Base-by-base conservation (phyloP, 352 stramenopile genomes). In the Pythium guiyangense region DNA sequence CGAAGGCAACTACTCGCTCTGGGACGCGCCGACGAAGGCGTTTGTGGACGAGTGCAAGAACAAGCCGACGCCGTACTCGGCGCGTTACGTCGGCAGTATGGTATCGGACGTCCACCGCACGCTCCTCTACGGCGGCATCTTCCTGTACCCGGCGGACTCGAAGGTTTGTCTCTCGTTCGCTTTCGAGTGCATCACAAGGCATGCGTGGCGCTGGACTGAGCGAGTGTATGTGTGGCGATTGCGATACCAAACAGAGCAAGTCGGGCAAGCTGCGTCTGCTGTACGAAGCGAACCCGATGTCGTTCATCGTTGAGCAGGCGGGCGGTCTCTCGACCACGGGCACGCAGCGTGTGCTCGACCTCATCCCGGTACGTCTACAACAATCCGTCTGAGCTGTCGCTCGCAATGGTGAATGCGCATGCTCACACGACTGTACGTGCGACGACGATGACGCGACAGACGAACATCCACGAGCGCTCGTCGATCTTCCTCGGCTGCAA, bases 251-350 rank as follows among this genome's bases (percentile, higher is more conserved):
- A 27, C 42, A 74, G 71, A 84, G 59, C 69, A 89, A 90, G 66
- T 71, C 69, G 22, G 89, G 88, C 73, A 99, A 99, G 79, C 84
- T 99, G 66, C 93, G 96, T 79, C 82, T 98, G 58, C 87, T 99
- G 8, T 99, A 99, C 77, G 97, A 99, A 76, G 96, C 92, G 73
- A 99, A 98, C 86, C 97, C 97, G n/a, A 99, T 99, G 97, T 97
- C 97, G 51, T 96, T 98, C 71, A 98, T 99, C 69, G 96, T 99
- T 58, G 96, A 99, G 67, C 88, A 99, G 75, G 96, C 96, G 54
- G 96, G 96, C 55, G 97, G 96, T 49, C 88, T 98, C 57, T 89
- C 96, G 48, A 98, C 92, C 25, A 99, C 96, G 20, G 97, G 96
- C 70, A 89, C 76, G 29, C 74, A 96, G 70, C 83, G 93, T 44